Evolutionary conservation across 768 basidiomycete species (phyloP).

Genomic region (Hypholoma sublateritium): DNA sequence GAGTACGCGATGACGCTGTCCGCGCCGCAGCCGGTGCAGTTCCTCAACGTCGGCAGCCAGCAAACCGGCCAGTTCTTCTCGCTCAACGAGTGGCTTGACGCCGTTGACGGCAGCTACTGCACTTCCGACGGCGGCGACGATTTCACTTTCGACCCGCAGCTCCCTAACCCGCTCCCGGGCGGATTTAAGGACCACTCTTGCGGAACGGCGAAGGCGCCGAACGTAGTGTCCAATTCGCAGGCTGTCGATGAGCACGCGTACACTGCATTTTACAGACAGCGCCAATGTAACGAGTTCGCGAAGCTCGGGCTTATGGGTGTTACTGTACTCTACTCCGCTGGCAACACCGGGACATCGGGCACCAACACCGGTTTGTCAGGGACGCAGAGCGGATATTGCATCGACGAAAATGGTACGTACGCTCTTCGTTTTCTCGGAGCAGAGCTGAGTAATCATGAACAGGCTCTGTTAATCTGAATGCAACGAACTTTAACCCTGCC

Average conservation of each 20-base stretch:
- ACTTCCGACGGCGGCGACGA: constrained; percentile 45
- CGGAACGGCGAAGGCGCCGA: constrained; percentile 32
- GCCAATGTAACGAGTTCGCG: constrained; percentile 37
- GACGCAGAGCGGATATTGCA: constrained; percentile 27
- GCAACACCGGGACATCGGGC: constrained; percentile 50
- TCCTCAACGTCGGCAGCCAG: constrained; percentile 43
- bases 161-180: constrained; percentile 16
- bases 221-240: constrained; percentile 34
- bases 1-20: constrained; percentile 52
- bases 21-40: constrained; percentile 33
- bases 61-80: constrained; percentile 36
- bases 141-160: constrained; percentile 22
- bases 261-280: constrained; percentile 25
- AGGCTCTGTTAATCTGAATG: constrained; percentile 33
- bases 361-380: constrained; percentile 51
- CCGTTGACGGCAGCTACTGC: constrained; percentile 44
- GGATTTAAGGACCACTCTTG: constrained; percentile 33
- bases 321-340: constrained; percentile 55
- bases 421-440: neutral
- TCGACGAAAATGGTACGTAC: constrained; percentile 28
- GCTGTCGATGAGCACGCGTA: constrained; percentile 27
- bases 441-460: neutral
- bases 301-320: constrained; percentile 53
- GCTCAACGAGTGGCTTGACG: constrained; percentile 47
- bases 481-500: constrained; percentile 41